Conservation (phyloP, 176 grass and related monocot genomes). For the Urochloa ruziziensis region DNA sequence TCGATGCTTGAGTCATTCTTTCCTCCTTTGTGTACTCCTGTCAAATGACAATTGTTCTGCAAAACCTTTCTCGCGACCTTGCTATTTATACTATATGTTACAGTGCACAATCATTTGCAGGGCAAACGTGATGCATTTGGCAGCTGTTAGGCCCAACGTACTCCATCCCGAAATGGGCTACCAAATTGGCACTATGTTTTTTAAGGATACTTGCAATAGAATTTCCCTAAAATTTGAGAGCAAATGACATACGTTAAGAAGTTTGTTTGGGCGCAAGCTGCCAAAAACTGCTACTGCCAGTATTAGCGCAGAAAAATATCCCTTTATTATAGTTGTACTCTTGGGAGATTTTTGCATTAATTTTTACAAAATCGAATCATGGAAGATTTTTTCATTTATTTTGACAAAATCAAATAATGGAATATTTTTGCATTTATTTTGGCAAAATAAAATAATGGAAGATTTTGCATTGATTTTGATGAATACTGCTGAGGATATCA, state of each 20-base stretch:
- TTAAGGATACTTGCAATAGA: neutral
- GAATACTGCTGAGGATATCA: no score
- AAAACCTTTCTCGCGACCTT: neutral
- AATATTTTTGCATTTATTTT: no score
- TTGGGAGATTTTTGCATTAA: neutral
- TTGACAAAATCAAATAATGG: no score
- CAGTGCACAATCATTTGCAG: neutral
- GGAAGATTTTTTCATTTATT: no score
- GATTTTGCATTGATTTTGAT: no score
- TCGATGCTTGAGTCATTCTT: constrained; percentile 10
- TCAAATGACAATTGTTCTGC: neutral
- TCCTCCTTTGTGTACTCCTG: neutral
- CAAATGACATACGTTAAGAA: neutral
- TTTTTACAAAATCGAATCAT: neutral
- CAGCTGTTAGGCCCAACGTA: neutral
- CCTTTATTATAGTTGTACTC: neutral
- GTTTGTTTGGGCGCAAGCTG: neutral
- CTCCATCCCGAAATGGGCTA: neutral
- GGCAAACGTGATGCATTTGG: neutral
- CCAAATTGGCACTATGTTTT: neutral
- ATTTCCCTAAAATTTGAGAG: neutral
- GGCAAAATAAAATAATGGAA: no score
- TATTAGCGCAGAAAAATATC: neutral
- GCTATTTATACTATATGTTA: constrained; percentile 4
- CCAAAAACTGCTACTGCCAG: neutral